Conservation (phyloP, 352 stramenopile species). For the Pythium myriotylum region DNA sequence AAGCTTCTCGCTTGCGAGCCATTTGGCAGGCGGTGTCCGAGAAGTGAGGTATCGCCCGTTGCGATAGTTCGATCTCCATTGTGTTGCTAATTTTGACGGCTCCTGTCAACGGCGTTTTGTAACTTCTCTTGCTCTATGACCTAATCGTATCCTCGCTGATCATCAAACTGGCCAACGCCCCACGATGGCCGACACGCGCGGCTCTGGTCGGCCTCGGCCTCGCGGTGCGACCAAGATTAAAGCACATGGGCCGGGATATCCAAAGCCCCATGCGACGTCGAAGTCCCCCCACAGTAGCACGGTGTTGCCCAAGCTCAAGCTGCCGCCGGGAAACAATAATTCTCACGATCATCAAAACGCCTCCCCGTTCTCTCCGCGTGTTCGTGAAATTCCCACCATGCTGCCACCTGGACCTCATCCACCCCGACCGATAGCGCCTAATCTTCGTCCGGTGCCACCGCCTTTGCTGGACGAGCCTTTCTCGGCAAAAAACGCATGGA, state of each 20-base stretch:
- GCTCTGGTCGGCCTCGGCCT: slow-evolving; percentile 11
- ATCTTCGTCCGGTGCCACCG: slow-evolving; percentile 5
- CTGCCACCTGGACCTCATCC: slow-evolving; percentile 9
- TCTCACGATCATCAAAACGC: slow-evolving; percentile 18
- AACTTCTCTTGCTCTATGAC: slow-evolving; percentile 20
- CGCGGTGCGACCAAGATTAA: slow-evolving; percentile 23
- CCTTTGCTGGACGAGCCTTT: slow-evolving; percentile 24
- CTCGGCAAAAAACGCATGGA: slow-evolving; percentile 53
- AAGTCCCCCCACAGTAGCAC: slow-evolving; percentile 3
- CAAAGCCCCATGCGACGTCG: not conserved
- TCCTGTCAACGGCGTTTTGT: slow-evolving; percentile 29
- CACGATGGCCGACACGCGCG: slow-evolving; percentile 18
- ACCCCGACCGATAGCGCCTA: not conserved
- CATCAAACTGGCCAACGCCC: not conserved
- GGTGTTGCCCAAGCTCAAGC: slow-evolving; percentile 19
- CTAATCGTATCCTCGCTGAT: not conserved
- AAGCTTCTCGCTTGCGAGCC: slow-evolving; percentile 23
- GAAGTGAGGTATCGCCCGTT: not conserved
- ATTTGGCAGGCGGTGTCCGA: slow-evolving; percentile 2
- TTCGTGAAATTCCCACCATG: slow-evolving; percentile 25
- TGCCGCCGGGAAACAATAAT: slow-evolving; percentile 18
- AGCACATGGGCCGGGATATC: slow-evolving; percentile 4
- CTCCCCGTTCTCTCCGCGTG: slow-evolving; percentile 34
- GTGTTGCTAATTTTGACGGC: slow-evolving; percentile 22
- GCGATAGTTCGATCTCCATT: not conserved